A percentile compares a stretch with the other conserved stretches of the same genome.
phyloP scores from a whole-genome alignment of 2,329 filamentous ascomycete genomes.

The Didymellaceae sp. region DNA sequence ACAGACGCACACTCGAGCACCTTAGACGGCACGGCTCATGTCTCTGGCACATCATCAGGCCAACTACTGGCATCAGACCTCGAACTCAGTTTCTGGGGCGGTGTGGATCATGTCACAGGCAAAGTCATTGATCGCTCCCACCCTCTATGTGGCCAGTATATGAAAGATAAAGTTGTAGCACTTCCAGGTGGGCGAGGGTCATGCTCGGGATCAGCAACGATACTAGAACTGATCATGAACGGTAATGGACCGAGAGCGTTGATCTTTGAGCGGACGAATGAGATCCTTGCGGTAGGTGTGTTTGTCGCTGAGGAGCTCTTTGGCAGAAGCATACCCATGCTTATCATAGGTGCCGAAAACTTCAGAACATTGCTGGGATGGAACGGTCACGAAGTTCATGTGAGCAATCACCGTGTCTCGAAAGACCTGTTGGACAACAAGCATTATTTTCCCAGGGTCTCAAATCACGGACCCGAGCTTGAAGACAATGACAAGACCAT shows the following conservation, averaged over 20 bases:
- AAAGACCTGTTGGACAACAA: background rate
- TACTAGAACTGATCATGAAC: conserved; percentile 55
- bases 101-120: conserved; percentile 51
- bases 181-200: conserved; percentile 57
- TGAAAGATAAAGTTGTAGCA: conserved; percentile 49
- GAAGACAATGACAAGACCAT: background rate
- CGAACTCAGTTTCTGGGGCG: conserved; percentile 57
- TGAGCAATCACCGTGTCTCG: background rate
- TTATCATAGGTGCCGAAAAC: conserved; percentile 32
- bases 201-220: conserved; percentile 54
- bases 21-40: conserved; percentile 10
- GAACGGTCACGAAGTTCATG: background rate
- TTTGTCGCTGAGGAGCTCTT: conserved; percentile 54
- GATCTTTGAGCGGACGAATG: conserved; percentile 52
- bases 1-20: background rate
- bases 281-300: conserved; percentile 56
- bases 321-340: conserved; percentile 49
- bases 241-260: conserved; percentile 49
- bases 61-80: conserved; percentile 9
- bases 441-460: background rate
- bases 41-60: conserved; percentile 4
- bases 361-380: conserved; percentile 25
- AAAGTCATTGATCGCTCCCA: conserved; percentile 55
- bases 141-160: conserved; percentile 43
- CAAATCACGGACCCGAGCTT: background rate